phyloP scores from a whole-genome alignment of 345 rosid genomes.

The Conringia planisiliqua region DNA sequence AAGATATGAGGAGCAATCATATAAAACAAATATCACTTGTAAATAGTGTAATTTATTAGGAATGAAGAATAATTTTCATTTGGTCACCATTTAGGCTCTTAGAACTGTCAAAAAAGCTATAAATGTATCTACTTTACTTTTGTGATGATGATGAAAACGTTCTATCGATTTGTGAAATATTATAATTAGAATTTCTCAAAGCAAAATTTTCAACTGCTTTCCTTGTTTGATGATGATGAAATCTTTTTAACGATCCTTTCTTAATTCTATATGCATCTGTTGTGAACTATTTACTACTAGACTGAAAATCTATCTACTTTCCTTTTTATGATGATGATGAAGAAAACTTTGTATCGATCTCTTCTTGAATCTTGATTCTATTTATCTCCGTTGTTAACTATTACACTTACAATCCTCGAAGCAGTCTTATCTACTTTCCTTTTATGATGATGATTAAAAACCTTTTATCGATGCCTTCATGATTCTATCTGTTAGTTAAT shows the following conservation, averaged over 20 bases:
- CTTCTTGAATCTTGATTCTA: constrained; percentile 1
- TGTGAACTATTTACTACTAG: not conserved
- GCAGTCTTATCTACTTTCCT: not conserved
- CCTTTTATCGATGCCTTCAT: not conserved
- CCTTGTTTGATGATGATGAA: constrained; percentile 10
- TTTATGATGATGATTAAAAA: constrained; percentile 2
- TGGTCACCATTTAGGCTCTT: no score
- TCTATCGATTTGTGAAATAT: not conserved
- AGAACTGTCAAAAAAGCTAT: not conserved
- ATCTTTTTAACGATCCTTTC: not conserved
- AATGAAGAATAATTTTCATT: no score
- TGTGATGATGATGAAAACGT: constrained; percentile 1
- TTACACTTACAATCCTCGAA: not conserved
- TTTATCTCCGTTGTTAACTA: not conserved
- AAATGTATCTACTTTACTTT: not conserved
- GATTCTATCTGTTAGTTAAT: not conserved
- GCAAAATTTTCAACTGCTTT: not conserved
- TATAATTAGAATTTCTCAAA: not conserved
- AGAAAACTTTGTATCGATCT: not conserved
- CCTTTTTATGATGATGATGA: not conserved
- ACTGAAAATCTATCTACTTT: not conserved
- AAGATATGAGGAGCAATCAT: no score
- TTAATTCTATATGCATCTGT: not conserved
- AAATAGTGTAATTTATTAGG: no score
- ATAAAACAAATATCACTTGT: no score